These are phyloP conservation scores for Pistacia vera DNA, from an alignment of 345 rosid genomes.

Conservation along the genomic window DNA sequence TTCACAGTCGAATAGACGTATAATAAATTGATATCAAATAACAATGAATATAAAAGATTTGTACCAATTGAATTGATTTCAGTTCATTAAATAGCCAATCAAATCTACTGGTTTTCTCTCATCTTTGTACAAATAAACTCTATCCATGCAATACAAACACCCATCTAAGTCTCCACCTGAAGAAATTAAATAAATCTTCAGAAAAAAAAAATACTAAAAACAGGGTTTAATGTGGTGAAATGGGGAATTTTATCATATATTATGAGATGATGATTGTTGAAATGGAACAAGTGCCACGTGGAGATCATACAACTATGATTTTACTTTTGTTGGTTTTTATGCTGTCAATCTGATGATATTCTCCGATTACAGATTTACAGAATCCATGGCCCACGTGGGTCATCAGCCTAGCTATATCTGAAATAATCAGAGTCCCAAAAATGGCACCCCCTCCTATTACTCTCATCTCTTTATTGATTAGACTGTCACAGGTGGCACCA, in stretches of 20 bases:
- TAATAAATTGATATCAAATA: too few relatives aligned
- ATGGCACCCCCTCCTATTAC: slow-evolving; percentile 5
- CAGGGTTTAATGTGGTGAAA: too few relatives aligned
- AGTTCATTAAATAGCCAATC: not conserved
- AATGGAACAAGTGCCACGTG: not conserved
- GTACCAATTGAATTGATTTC: too few relatives aligned
- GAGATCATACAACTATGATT: not conserved
- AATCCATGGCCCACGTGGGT: slow-evolving; percentile 30
- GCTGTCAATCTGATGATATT: not conserved
- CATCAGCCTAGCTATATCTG: slow-evolving; percentile 3
- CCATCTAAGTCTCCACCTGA: too few relatives aligned
- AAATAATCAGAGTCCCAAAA: slow-evolving; percentile 14
- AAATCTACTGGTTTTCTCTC: not conserved
- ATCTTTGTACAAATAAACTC: not conserved
- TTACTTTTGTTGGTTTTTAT: not conserved
- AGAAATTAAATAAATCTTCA: too few relatives aligned
- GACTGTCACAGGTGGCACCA: slow-evolving; percentile 22
- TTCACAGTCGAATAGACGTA: too few relatives aligned
- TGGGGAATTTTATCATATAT: too few relatives aligned
- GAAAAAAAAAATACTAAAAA: too few relatives aligned
- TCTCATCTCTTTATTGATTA: slow-evolving; percentile 21
- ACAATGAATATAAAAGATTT: too few relatives aligned
- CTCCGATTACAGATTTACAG: not conserved
- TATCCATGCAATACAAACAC: too few relatives aligned
- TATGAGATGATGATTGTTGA: not conserved